Evolutionary conservation across 164 flowering plant genomes (phyloP), one percentile per base, ranked within the genome.

Genomic region (Vitis amurensis): DNA sequence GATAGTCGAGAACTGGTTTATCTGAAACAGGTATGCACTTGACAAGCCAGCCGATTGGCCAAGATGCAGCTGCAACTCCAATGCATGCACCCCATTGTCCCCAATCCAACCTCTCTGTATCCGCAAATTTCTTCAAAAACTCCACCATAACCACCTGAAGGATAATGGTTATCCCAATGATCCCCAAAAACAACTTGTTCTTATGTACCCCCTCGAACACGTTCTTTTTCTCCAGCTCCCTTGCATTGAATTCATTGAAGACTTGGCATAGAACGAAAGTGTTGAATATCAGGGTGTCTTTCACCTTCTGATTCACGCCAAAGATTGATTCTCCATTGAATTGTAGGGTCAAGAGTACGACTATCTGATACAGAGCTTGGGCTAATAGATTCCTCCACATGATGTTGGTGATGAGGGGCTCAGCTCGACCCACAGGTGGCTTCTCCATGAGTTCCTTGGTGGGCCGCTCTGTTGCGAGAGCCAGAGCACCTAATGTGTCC

Each of bases 341-440:
- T 23, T 86, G 86, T 4, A 88, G 68, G 11, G 70, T 79, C 67
- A 83, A 64, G 16, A 88, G 79, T 19, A 86, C 53, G 0, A 71
- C 64, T 8, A 88, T 68, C 67, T 88, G 92, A 65, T 86, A 88
- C 1, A 80, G 15, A 15, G 87, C 86, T 70, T 89, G 93, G 58
- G 82, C 76, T 12, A 83, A 29, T 8, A 87, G 63, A 73, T 89
- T 89, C 73, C 90, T 82, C 94, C 94, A 89, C 91, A 89, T 89
- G 58, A 84, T 55, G 63, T 82, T 85, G 55, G 87, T 87, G 30
- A 89, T 86, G 4, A 89, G 85, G 1, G 88, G 90, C 50, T 69
- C 82, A 0, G 81, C 83, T 3, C 86, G 73, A 3, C 91, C 90
- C 1, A 85, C 87, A 0, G 92, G 92, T 0, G 77, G 72, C 56